Evolutionary conservation across 371 early-diverging fungal species (phyloP), one percentile per base, ranked within the genome.

Genomic region (Zancudomyces culisetae): DNA sequence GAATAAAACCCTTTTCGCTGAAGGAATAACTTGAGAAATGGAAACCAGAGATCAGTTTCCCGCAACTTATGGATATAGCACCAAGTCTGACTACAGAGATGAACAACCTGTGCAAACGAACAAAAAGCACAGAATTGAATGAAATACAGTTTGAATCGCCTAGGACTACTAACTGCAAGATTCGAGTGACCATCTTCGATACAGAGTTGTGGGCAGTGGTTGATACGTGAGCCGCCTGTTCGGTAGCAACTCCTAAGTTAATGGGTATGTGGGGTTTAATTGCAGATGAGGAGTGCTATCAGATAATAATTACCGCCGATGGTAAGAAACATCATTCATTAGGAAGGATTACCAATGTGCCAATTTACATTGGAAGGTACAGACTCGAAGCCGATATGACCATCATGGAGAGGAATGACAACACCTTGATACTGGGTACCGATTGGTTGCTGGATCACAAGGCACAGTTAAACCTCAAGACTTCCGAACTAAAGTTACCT

Each of bases 321-420:
- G 66, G 66, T 66, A 66, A 55, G 58, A 59, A 49, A 64, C 64
- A 29, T 66, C 66, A 8, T 71, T 80, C 61, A 73, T 74, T 39
- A 80, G 79, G 10, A 63, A 61, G 24, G n/a, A 45, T 45, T 10
- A 22, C 10, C 8, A 13, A 20, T 10, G 6, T 45, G 20, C 45
- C 45, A 27, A 48, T 48, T 27, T 23, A n/a, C 8, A 48, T 48
- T n/a, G 19, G 24, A 26, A 27, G 48, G 3, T 48, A 26, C n/a
- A 29, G n/a, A 20, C 26, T 48, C 27, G 4, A n/a, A 48, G 48
- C 24, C n/a, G 29, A 48, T 23, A 45, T 45, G 45, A 22, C n/a
- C 6, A n/a, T 19, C 4, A 22, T 45, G 24, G 45, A 45, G 24
- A 10, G 4, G 20, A n/a, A 45, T 6, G 8, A 19, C 6, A 4